Evolutionary conservation across 495 filamentous ascomycete genomes (phyloP).

Genomic region (Neohortaea acidophila): DNA sequence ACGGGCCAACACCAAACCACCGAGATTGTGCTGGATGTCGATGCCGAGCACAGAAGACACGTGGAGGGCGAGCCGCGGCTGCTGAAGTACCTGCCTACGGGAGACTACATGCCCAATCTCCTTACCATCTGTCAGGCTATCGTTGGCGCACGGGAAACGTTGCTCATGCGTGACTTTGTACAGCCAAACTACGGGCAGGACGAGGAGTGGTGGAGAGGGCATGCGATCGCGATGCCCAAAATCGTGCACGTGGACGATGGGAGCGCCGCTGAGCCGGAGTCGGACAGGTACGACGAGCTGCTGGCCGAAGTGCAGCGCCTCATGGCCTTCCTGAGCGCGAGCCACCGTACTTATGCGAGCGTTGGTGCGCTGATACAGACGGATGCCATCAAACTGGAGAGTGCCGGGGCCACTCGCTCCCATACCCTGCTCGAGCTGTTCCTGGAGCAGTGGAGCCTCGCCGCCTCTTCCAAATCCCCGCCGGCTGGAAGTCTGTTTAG

Average conservation of each 20-base stretch:
- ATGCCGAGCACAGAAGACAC: conserved; percentile 3
- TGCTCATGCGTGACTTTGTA: conserved; percentile 11
- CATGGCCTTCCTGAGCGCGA: conserved; percentile 18
- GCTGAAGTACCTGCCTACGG: conserved; percentile 13
- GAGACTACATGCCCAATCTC: conserved; percentile 16
- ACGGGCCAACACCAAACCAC: not conserved
- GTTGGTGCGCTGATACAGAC: conserved; percentile 6
- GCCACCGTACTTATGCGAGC: conserved; percentile 17
- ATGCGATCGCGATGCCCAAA: conserved; percentile 8
- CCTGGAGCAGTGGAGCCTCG: conserved; percentile 10
- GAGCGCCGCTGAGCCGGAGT: not conserved
- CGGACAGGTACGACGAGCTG: conserved; percentile 4
- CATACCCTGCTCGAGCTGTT: conserved; percentile 4
- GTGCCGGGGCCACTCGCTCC: not conserved
- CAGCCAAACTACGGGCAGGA: conserved; percentile 13
- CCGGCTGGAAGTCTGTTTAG: conserved; percentile 1
- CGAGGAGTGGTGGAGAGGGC: conserved; percentile 19
- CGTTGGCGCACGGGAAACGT: conserved; percentile 12
- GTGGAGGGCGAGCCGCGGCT: conserved; percentile 7
- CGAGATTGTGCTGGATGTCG: conserved; percentile 10
- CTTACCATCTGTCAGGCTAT: conserved; percentile 19
- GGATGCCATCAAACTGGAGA: conserved; percentile 1
- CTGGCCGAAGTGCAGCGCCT: conserved; percentile 19
- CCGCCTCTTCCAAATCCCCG: not conserved
- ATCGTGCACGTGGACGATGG: conserved; percentile 13